Base-by-base conservation (phyloP, 805 yeast genomes). In the Saccharomyces mikatae region DNA sequence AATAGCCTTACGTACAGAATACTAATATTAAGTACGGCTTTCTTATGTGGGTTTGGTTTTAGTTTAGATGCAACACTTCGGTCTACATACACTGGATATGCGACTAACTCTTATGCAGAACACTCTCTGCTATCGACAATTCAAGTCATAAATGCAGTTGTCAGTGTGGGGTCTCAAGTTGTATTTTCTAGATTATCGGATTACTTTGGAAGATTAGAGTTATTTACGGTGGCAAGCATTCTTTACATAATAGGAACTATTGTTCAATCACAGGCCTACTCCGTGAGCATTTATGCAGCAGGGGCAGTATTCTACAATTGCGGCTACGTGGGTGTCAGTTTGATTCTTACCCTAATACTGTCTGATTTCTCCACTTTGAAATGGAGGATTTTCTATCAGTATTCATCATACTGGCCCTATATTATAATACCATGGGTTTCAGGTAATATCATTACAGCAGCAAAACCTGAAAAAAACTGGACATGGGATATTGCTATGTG, bases 351-450 rank as follows among this genome's bases (percentile, higher is more conserved):
- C 58, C 70, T 82, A 28, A 64, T 82, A 47, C 68, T 78, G 54
- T 80, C 84, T 8, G 89, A 83, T 66, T 73, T 79, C 62, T 80
- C 87, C 22, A 73, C 73, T 57, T 73, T 82, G 60, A 80, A 80
- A 60, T 80, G 85, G 81, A 78, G 88, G 68, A 74, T 83, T 58
- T 71, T 76, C 41, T 76, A 73, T 56, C 75, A 83, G 8, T 80
- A 80, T 58, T 67, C 81, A 32, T 84, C 87, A 2, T 81, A 85
- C 2, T 70, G 78, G 51, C 87, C 87, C 0, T 81, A 79, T 59
- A 76, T 84, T 58, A 80, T 84, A 64, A 84, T 81, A 65, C 80
- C 87, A 28, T 84, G 88, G 88, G 71, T 82, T 52, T 68, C 80
- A 22, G 87, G 86, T 58, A 68, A 80, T 61, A 70, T 83, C 44